Conservation (phyloP, 306 rosid species). For the Glycine latifolia region DNA sequence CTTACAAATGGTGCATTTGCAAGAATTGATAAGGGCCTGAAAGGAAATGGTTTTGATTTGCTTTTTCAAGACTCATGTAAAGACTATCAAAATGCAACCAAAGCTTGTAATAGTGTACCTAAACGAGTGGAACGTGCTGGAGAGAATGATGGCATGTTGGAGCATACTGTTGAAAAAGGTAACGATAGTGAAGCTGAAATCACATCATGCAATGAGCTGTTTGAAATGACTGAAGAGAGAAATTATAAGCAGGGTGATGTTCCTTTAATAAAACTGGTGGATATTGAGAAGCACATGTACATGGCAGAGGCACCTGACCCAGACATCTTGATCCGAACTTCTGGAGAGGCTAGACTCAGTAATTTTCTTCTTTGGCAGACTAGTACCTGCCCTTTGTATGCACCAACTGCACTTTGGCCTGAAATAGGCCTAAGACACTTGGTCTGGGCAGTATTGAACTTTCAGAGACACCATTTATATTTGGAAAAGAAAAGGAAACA, state of each 20-base stretch:
- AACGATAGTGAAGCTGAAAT: slow-evolving; percentile 40
- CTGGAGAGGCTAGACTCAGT: slow-evolving; percentile 75
- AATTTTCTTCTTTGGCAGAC: slow-evolving; percentile 92
- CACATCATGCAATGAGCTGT: slow-evolving; percentile 41
- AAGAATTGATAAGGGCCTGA: slow-evolving; percentile 34
- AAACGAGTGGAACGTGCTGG: slow-evolving; percentile 24
- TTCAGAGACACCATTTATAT: slow-evolving; percentile 64
- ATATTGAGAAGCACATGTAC: slow-evolving; percentile 71
- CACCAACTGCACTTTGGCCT: slow-evolving; percentile 82
- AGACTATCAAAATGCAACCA: slow-evolving; percentile 28
- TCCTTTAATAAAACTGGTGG: slow-evolving; percentile 60
- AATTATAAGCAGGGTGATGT: slow-evolving; percentile 36
- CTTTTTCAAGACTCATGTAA: slow-evolving; percentile 44
- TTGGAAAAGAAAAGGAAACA: slow-evolving; percentile 67
- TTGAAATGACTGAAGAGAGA: slow-evolving; percentile 43
- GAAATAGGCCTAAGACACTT: slow-evolving; percentile 74
- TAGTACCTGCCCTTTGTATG: slow-evolving; percentile 63
- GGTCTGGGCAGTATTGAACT: slow-evolving; percentile 72
- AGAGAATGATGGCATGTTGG: slow-evolving; percentile 38
- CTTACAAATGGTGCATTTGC: slow-evolving; percentile 44
- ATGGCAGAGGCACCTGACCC: slow-evolving; percentile 87
- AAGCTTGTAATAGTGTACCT: slow-evolving; percentile 29
- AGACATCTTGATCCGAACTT: slow-evolving; percentile 69
- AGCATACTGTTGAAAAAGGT: slow-evolving; percentile 15
- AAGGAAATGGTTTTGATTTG: slow-evolving; percentile 44